Evolutionary conservation across 495 filamentous ascomycete species (phyloP), one percentile per base, ranked within the genome.

Genomic region (Darksidea phi): DNA sequence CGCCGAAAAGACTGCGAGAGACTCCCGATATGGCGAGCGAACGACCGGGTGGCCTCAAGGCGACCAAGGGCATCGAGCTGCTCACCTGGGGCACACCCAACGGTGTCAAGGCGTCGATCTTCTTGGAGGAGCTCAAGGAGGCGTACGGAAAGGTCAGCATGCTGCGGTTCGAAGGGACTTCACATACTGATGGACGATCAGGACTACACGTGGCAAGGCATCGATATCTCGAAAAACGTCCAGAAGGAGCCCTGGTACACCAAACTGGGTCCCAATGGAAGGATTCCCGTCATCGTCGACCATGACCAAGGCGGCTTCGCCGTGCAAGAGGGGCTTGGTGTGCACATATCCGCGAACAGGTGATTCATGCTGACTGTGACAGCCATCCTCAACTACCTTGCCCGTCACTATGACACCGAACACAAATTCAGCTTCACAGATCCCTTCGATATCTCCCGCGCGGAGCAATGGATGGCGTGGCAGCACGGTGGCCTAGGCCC

Each of bases 11-110:
- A 26, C 42, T 61, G 6, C 59, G 59, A 13, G 32, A 58, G 38
- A 43, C 54, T 3, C 55, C 63, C 38, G 28, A 37, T 6, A 68
- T 70, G 61, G 48, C 64, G 18, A 20, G 48, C 32, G 50, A 69
- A 20, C 67, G 64, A 53, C 76, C 80, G 23, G 78, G 74, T 6
- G 81, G 80, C 20, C 73, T 82, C 36, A 78, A 79, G 53, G 80
- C 79, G 56, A 81, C 73, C 61, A 80, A 75, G 25, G 81, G 80
- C 63, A 81, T 84, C 62, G 80, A 84, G 72, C 78, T 82, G 21
- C 67, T 82, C 6, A 83, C 80, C 1, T 63, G 17, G 18, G 62
- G 58, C 15, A 71, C 64, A 2, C 63, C 68, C 18, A 71, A 71
- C 37, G 72, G 71, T 13, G 52, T 63, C 41, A 75, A 73, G 52